Base-by-base conservation (phyloP, 2,329 filamentous ascomycete species). In the Fusarium algeriense region DNA sequence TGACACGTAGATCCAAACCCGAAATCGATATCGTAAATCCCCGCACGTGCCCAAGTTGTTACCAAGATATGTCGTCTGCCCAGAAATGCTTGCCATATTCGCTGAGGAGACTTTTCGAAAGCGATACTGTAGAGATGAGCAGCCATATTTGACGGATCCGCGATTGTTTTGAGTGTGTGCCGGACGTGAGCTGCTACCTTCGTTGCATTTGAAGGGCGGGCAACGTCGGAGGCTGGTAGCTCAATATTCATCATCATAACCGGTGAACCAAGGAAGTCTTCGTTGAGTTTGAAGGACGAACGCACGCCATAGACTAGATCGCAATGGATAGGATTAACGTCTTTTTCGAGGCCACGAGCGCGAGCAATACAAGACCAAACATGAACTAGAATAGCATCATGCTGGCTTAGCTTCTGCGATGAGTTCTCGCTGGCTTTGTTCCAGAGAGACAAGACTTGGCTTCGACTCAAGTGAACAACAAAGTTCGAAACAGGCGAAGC, bases 1-100 rank as follows among this genome's bases (percentile, higher is more conserved):
- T 53, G 57, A 6, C 75, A 64, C 1, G 11, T 20, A 2, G 67
- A 64, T 3, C 48, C 69, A 7, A 76, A 35, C 1, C 76, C 76
- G 44, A 78, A 78, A 20, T 78, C 71, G 3, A 78, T 57, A 11
- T 68, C 61, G n/a, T 78, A 78, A 4, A 78, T 49, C 0, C 75
- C 75, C 0, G 76, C 70, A 2, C 75, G 64, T 3, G 69, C 74
- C 76, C 76, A 78, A 0, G 68, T 78, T 9, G 76, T 78, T 0
- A 77, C 73, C 3, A 78, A 38, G 5, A 77, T 71, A 32, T 78
- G 74, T 0, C 70, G 67, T 4, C 34, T 40, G 6, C 76, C 75
- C 1, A 78, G 37, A 5, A 78, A 78, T 1, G 74, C 74, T 50
- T 77, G 76, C 76, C 76, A 78, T 48, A 77, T 67, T 1, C 73